These are phyloP conservation scores for Boletus bicolor DNA, from an alignment of 768 basidiomycete species.

Conservation along the genomic window DNA sequence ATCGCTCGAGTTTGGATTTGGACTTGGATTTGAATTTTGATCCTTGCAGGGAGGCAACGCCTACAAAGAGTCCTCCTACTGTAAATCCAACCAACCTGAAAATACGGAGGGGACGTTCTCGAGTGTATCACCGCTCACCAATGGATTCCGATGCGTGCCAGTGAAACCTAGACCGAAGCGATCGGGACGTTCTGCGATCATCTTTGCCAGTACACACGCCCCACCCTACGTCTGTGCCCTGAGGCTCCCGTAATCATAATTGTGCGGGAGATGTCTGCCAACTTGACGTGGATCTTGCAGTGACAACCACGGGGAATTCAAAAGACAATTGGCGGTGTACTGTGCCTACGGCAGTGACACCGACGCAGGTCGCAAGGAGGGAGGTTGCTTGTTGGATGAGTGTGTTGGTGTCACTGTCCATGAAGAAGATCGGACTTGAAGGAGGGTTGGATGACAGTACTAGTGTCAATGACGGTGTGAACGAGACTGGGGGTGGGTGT, in stretches of 20 bases:
- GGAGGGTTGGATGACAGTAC: too few species aligned
- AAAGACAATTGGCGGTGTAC: slow-evolving; percentile 55
- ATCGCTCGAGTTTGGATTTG: slow-evolving; percentile 5
- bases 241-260: slow-evolving; percentile 64
- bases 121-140: background rate
- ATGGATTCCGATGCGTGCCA: background rate
- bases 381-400: slow-evolving; percentile 54
- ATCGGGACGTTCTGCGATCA: slow-evolving; percentile 57
- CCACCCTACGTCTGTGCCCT: slow-evolving; percentile 70
- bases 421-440: background rate
- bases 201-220: slow-evolving; percentile 28
- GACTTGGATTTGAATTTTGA: background rate
- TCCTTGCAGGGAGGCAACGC: background rate
- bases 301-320: background rate
- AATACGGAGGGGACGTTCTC: slow-evolving; percentile 31
- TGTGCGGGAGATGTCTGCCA: slow-evolving; percentile 71
- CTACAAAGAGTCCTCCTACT: slow-evolving; percentile 32
- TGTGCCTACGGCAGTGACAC: slow-evolving; percentile 59
- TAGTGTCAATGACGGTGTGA: background rate
- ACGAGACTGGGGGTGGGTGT: too few species aligned
- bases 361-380: slow-evolving; percentile 50
- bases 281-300: slow-evolving; percentile 33
- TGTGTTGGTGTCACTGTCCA: slow-evolving; percentile 23
- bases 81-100: slow-evolving; percentile 51
- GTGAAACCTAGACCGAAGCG: slow-evolving; percentile 41